These are phyloP conservation scores for Leccinum imitatum DNA, from an alignment of 768 basidiomycete species.

Conservation along the genomic window DNA sequence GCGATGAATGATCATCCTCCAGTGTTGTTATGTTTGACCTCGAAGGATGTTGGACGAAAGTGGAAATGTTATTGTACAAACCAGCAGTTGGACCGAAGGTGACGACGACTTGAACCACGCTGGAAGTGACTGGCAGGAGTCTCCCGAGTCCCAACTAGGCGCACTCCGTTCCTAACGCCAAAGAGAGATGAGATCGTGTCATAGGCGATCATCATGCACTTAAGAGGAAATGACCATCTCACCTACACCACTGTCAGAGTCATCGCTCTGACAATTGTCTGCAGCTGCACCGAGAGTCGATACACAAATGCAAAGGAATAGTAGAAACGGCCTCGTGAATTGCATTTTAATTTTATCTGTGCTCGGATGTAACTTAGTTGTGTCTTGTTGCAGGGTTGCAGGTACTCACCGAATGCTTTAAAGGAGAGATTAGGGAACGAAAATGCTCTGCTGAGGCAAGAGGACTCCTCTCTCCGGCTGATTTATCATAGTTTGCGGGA, in stretches of 20 bases:
- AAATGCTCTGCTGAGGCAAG: neutral
- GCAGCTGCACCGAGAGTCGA: neutral
- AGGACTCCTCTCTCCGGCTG: neutral
- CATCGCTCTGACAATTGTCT: neutral
- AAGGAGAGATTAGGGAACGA: neutral
- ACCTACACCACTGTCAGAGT: neutral
- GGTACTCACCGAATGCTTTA: neutral
- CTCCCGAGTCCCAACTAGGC: too few relatives aligned
- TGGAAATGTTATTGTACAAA: neutral
- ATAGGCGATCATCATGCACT: neutral
- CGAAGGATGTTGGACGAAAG: neutral
- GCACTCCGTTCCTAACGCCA: neutral
- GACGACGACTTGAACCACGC: too few relatives aligned
- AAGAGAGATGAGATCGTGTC: neutral
- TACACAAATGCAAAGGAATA: neutral
- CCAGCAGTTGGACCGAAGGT: too few relatives aligned
- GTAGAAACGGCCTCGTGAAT: neutral
- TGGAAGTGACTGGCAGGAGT: too few relatives aligned
- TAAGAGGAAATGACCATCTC: neutral
- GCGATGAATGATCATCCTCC: too few relatives aligned
- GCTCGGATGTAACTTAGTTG: neutral
- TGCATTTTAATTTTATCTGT: neutral
- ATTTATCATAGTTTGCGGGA: neutral
- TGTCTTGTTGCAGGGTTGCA: neutral
- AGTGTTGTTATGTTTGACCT: neutral